Evolutionary conservation across 306 rosid genomes (phyloP).

Genomic region (Cucurbita moschata): DNA sequence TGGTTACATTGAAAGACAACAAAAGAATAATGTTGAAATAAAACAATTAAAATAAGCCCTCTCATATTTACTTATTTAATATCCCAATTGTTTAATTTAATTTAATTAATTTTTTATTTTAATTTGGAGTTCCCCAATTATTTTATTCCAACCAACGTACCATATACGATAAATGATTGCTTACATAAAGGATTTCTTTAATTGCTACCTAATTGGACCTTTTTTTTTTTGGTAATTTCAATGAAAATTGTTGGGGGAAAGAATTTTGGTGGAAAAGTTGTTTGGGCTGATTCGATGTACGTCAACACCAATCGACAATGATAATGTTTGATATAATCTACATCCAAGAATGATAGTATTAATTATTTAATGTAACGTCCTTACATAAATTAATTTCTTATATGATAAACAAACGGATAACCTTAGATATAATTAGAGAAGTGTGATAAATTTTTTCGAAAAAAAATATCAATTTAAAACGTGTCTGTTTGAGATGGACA

Average conservation of each 20-base stretch:
- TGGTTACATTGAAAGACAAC: conserved; percentile 2
- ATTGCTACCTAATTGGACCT: background rate
- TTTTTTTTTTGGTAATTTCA: background rate
- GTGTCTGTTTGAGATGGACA: too few relatives aligned
- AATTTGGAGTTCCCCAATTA: background rate
- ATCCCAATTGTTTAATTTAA: background rate
- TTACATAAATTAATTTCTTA: too few relatives aligned
- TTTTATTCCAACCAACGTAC: background rate
- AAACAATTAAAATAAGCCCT: background rate
- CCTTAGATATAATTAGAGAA: too few relatives aligned
- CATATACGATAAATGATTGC: background rate
- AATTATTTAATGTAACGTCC: too few relatives aligned
- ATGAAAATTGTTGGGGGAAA: background rate
- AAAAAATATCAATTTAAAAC: too few relatives aligned
- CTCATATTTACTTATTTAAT: background rate
- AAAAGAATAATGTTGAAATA: background rate
- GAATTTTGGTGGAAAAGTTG: background rate
- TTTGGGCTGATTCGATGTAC: too few relatives aligned
- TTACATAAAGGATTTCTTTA: background rate
- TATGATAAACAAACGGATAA: too few relatives aligned
- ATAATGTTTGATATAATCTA: background rate
- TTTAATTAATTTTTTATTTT: too few relatives aligned
- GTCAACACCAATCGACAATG: too few relatives aligned
- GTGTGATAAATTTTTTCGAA: too few relatives aligned
- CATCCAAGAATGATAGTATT: background rate